Conservation (phyloP, 768 basidiomycete species). For the Trametes cubensis region DNA sequence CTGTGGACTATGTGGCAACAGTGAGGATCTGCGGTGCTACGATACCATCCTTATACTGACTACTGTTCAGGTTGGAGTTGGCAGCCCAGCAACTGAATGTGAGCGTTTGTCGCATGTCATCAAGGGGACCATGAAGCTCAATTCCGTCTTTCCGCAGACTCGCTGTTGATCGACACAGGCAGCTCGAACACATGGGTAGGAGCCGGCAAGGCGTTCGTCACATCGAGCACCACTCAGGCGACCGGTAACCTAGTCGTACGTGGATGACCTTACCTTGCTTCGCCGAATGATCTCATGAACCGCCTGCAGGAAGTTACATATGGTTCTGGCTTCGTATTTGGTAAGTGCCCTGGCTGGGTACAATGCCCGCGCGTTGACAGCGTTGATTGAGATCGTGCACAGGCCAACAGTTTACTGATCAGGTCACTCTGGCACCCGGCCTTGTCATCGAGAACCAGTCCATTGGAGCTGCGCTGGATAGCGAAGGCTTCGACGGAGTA, state of each 20-base stretch:
- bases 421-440: conserved; percentile 42
- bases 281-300: background rate
- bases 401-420: conserved; percentile 38
- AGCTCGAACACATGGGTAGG: conserved; percentile 62
- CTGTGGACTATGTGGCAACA: conserved; percentile 31
- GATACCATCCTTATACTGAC: too few relatives aligned
- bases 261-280: background rate
- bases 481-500: conserved; percentile 34
- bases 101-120: background rate
- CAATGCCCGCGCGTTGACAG: background rate
- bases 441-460: conserved; percentile 35
- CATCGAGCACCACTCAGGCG: conserved; percentile 43
- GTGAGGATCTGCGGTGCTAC: conserved; percentile 7
- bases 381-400: background rate
- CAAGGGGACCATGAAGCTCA: too few relatives aligned
- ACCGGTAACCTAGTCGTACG: conserved; percentile 37
- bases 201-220: conserved; percentile 46
- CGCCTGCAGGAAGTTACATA: conserved; percentile 48
- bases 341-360: conserved; percentile 25
- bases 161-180: conserved; percentile 58
- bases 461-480: conserved; percentile 40
- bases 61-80: conserved; percentile 44
- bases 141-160: conserved; percentile 30
- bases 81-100: conserved; percentile 49
- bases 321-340: conserved; percentile 53